A percentile compares a stretch with the other conserved stretches of the same genome.
Conservation (phyloP, 2,329 filamentous ascomycete species). For the Aspergillus pseudonomiae region DNA sequence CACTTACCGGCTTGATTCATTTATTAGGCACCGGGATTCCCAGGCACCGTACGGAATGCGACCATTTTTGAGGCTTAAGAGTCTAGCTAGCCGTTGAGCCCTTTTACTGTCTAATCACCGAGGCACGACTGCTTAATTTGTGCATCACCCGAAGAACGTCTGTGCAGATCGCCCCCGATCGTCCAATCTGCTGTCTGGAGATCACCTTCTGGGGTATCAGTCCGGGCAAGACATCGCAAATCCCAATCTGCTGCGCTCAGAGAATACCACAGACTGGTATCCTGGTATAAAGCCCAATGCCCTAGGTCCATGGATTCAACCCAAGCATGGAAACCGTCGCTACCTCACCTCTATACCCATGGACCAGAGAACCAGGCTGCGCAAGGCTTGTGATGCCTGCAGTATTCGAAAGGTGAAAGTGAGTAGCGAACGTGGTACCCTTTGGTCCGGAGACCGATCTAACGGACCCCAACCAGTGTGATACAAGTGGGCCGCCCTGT, state of each 20-base stretch:
- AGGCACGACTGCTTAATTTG: neutral
- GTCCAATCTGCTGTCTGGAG: neutral
- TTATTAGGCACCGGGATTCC: neutral
- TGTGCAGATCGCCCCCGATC: neutral
- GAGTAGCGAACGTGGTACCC: slow-evolving; percentile 13
- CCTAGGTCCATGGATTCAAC: slow-evolving; percentile 22
- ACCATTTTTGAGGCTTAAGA: slow-evolving; percentile 2
- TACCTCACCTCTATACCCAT: slow-evolving; percentile 28
- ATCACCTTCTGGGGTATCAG: neutral
- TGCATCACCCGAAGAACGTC: slow-evolving; percentile 1
- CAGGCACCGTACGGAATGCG: neutral
- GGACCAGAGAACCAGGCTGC: slow-evolving; percentile 47
- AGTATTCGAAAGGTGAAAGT: slow-evolving; percentile 59
- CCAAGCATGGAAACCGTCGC: slow-evolving; percentile 27
- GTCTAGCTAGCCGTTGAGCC: neutral
- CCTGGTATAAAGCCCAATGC: slow-evolving; percentile 3
- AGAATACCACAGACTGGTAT: slow-evolving; percentile 3
- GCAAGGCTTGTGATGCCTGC: slow-evolving; percentile 58
- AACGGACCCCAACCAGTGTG: slow-evolving; percentile 53
- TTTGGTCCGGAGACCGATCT: neutral
- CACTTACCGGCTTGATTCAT: slow-evolving; percentile 1
- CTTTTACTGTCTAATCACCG: neutral
- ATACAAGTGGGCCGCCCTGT: slow-evolving; percentile 68
- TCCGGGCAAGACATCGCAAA: slow-evolving; percentile 4
- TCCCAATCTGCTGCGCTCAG: neutral